These are phyloP conservation scores for Aureobasidium sp. DNA, from an alignment of 2,329 filamentous ascomycete species.

Conservation along the genomic window DNA sequence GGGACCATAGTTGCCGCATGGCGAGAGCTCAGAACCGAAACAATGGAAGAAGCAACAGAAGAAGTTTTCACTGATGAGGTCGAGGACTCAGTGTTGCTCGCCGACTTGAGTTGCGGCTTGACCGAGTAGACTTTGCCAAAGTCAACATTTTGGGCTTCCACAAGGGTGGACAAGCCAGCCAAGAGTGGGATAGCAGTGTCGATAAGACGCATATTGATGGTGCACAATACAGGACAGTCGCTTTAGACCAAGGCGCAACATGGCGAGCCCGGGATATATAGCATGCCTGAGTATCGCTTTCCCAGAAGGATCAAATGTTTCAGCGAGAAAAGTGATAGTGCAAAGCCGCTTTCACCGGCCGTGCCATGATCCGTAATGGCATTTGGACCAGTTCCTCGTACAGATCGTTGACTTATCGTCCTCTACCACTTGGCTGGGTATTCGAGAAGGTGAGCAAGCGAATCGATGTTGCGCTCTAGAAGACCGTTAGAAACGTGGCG, in stretches of 20 bases:
- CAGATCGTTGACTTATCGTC: background rate
- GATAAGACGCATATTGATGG: constrained; percentile 6
- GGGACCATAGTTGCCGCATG: constrained; percentile 15
- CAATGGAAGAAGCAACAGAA: constrained; percentile 10
- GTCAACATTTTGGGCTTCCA: constrained; percentile 10
- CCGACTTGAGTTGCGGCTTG: constrained; percentile 10
- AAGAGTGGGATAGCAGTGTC: constrained; percentile 11
- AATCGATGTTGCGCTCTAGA: background rate
- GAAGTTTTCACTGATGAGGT: background rate
- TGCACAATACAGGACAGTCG: background rate
- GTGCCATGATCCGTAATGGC: too few species aligned
- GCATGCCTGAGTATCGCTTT: background rate
- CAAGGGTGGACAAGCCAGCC: constrained; percentile 6
- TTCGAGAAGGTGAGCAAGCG: background rate
- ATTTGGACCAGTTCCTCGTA: background rate
- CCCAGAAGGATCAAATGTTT: background rate
- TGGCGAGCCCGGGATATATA: background rate
- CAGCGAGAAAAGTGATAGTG: background rate
- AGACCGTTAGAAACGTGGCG: background rate
- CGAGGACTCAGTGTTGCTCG: background rate
- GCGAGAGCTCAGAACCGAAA: constrained; percentile 8
- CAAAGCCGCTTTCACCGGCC: background rate
- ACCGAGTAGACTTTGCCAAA: constrained; percentile 12
- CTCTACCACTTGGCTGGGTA: background rate
- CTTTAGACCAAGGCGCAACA: background rate